Evolutionary conservation across 768 basidiomycete genomes (phyloP).

Genomic region (Leccinum subgranulosum): DNA sequence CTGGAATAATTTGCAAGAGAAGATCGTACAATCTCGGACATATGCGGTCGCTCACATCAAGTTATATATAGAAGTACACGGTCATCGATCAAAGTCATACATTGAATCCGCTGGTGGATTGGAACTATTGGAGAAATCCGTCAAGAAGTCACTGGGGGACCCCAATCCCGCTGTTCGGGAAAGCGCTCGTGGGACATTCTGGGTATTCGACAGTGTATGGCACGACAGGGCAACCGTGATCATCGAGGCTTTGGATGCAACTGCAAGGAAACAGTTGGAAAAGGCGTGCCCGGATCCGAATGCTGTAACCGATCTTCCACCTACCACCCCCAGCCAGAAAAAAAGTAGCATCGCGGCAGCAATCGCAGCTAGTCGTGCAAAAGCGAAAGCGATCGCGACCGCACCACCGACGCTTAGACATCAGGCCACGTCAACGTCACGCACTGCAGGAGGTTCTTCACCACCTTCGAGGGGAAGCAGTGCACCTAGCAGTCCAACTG

Average conservation of each 20-base stretch:
- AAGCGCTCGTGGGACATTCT: conserved; percentile 67
- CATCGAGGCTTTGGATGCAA: conserved; percentile 62
- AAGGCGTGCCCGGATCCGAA: conserved; percentile 72
- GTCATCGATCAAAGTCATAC: conserved; percentile 51
- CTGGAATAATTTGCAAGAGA: conserved; percentile 70
- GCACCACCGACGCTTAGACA: conserved; percentile 79
- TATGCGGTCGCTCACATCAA: conserved; percentile 70
- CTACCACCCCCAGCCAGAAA: conserved; percentile 59
- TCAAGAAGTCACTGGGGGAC: conserved; percentile 75
- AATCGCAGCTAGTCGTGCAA: conserved; percentile 87
- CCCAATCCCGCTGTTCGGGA: conserved; percentile 79
- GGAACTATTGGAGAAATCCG: conserved; percentile 68
- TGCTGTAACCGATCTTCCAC: conserved; percentile 36
- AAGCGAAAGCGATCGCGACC: conserved; percentile 78
- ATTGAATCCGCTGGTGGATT: conserved; percentile 70
- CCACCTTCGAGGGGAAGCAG: conserved; percentile 39
- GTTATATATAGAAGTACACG: conserved; percentile 72
- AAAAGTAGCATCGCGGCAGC: conserved; percentile 83
- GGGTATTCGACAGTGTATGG: conserved; percentile 80
- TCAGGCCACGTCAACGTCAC: conserved; percentile 73
- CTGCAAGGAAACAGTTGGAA: conserved; percentile 78
- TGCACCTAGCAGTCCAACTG: conserved; percentile 41
- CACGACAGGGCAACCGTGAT: conserved; percentile 61
- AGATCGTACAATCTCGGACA: conserved; percentile 70
- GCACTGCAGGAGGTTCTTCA: conserved; percentile 44